Conservation (phyloP, 208 protist genomes). For the Crithidia acanthocephali region DNA sequence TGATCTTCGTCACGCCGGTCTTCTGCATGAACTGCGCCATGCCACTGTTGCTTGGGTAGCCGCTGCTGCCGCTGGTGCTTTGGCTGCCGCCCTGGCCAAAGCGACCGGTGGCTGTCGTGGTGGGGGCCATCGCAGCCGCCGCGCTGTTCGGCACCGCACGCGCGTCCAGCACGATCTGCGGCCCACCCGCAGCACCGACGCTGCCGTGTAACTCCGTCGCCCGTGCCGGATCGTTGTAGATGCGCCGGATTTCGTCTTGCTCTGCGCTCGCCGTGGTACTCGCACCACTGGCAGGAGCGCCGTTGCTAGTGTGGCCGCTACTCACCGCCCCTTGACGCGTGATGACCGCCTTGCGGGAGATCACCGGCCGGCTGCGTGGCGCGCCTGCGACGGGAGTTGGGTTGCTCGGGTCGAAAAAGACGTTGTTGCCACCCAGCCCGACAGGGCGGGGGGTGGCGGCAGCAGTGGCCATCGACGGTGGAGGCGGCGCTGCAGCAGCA, state of each 20-base stretch:
- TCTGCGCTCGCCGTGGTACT: neutral
- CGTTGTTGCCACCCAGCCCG: slow-evolving; percentile 34
- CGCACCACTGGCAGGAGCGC: neutral
- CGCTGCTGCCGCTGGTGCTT: slow-evolving; percentile 30
- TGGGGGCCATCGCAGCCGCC: neutral
- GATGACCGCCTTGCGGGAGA: slow-evolving; percentile 37
- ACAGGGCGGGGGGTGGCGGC: neutral
- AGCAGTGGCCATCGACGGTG: neutral
- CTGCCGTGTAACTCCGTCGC: slow-evolving; percentile 1
- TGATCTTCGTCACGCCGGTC: slow-evolving; percentile 46
- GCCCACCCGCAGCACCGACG: neutral
- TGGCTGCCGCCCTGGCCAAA: no score
- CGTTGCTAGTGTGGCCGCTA: neutral
- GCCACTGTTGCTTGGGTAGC: slow-evolving; percentile 9
- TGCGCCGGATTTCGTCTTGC: slow-evolving; percentile 14
- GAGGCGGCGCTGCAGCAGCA: neutral
- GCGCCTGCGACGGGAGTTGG: neutral
- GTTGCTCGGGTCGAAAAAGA: slow-evolving; percentile 54
- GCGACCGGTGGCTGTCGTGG: no score
- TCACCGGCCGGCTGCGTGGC: slow-evolving; percentile 32
- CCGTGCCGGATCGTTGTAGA: slow-evolving; percentile 18
- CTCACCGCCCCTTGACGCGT: slow-evolving; percentile 17
- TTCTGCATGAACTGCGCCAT: slow-evolving; percentile 54
- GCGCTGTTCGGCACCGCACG: neutral
- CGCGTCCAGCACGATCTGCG: slow-evolving; percentile 21